phyloP scores from a whole-genome alignment of 176 grass and related monocot species.

The Aegilops tauschii region DNA sequence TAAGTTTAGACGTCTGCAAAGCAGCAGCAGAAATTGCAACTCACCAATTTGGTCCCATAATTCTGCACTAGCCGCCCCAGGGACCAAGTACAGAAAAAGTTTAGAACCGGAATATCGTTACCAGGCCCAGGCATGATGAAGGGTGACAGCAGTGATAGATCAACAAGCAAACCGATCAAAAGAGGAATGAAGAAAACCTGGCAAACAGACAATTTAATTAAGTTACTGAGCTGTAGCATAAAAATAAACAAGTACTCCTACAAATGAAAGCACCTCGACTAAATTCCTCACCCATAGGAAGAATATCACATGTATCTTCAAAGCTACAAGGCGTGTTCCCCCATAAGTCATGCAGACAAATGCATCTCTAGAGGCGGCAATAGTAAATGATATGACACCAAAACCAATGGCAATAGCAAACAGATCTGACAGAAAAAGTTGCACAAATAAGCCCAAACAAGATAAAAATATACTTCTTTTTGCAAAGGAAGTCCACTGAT shows the following conservation, averaged over 20 bases:
- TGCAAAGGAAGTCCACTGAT: not conserved
- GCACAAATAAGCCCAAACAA: constrained; percentile 3
- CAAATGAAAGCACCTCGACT: not conserved
- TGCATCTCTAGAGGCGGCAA: constrained; percentile 22
- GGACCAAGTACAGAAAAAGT: constrained; percentile 34
- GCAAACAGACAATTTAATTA: constrained; percentile 21
- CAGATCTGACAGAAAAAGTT: constrained; percentile 36
- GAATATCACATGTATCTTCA: constrained; percentile 27
- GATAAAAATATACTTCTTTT: not conserved
- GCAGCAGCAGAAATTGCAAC: constrained; percentile 13
- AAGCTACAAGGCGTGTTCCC: constrained; percentile 24
- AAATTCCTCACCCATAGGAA: constrained; percentile 46
- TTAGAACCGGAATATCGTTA: constrained; percentile 31
- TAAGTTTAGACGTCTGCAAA: constrained; percentile 5
- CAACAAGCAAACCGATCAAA: constrained; percentile 37
- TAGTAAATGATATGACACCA: constrained; percentile 34
- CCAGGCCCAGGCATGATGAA: not conserved
- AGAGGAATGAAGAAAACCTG: constrained; percentile 45
- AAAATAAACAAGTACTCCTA: constrained; percentile 7
- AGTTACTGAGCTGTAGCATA: constrained; percentile 11
- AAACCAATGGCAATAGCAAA: constrained; percentile 38
- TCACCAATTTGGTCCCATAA: constrained; percentile 39
- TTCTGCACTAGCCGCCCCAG: constrained; percentile 36
- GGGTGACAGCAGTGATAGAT: constrained; percentile 38
- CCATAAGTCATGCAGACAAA: constrained; percentile 15